phyloP scores from a whole-genome alignment of 2,329 filamentous ascomycete species.

The Hypomyces rosellus region DNA sequence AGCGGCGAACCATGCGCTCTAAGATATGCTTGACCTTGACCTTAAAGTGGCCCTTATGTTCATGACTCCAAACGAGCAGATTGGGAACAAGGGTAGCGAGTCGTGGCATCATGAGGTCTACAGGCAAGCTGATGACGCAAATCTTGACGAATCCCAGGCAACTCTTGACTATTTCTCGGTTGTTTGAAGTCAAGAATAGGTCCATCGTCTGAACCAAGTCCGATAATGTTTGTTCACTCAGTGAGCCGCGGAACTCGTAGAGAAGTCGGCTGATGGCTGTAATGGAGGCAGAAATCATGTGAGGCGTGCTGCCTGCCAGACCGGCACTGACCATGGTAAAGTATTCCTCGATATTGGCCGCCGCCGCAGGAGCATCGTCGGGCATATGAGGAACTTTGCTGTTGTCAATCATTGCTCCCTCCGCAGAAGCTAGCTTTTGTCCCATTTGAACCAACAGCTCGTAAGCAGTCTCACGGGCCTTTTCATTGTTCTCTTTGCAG shows the following conservation, averaged over 20 bases:
- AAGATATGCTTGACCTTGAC: conserved; percentile 97
- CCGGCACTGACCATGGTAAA: conserved; percentile 98
- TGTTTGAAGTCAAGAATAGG: conserved; percentile 92
- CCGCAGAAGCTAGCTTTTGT: conserved; percentile 61
- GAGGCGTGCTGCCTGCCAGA: conserved; percentile 83
- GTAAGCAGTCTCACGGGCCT: conserved; percentile 82
- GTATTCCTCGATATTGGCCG: conserved; percentile 86
- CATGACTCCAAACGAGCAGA: conserved; percentile 91
- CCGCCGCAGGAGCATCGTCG: conserved; percentile 65
- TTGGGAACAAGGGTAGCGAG: conserved; percentile 77
- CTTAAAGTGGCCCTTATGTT: conserved; percentile 96
- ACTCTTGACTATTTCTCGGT: conserved; percentile 91
- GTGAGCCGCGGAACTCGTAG: conserved; percentile 74
- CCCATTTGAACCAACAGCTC: conserved; percentile 86
- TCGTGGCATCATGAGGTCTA: conserved; percentile 70
- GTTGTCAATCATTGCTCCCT: conserved; percentile 73
- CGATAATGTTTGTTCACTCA: conserved; percentile 63
- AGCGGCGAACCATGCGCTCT: conserved; percentile 87
- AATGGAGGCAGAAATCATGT: conserved; percentile 97
- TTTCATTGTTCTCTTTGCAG: conserved; percentile 97
- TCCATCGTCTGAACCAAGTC: conserved; percentile 94
- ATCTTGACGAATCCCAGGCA: conserved; percentile 97
- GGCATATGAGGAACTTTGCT: conserved; percentile 84
- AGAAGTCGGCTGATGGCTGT: conserved; percentile 89
- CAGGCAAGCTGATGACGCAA: conserved; percentile 78